Evolutionary conservation across 2,329 filamentous ascomycete genomes (phyloP).

Genomic region (Paecilomyces variotii): DNA sequence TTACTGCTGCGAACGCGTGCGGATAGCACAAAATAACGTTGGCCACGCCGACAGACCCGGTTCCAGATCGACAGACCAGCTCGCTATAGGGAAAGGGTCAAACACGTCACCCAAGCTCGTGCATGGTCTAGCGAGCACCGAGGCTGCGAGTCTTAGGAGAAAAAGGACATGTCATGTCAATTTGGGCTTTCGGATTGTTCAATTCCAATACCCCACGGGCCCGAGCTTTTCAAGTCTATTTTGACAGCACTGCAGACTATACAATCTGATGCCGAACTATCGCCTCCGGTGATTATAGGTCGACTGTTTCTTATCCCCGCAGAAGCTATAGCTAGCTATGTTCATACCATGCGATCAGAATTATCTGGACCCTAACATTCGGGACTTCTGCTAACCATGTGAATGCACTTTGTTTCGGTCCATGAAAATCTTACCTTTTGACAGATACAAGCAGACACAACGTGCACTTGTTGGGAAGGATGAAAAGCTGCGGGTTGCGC

Average conservation of each 20-base stretch:
- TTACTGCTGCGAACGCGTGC: background rate
- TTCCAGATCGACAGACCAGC: background rate
- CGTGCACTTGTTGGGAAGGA: background rate
- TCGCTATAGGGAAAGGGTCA: background rate
- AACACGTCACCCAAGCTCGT: background rate
- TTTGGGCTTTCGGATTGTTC: background rate
- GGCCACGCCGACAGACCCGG: background rate
- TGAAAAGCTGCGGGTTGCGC: background rate
- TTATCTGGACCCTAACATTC: background rate
- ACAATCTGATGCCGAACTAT: background rate
- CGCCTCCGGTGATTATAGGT: background rate
- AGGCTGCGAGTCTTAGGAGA: background rate
- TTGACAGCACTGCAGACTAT: background rate
- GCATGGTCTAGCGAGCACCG: background rate
- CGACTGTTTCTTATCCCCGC: background rate
- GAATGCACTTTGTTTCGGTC: background rate
- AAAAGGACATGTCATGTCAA: background rate
- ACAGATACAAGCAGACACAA: background rate
- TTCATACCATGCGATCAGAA: background rate
- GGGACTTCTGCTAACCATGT: background rate
- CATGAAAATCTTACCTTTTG: background rate
- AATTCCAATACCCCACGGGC: background rate
- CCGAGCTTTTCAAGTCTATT: background rate
- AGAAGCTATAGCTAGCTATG: background rate
- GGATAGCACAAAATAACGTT: background rate